Evolutionary conservation across 495 filamentous ascomycete genomes (phyloP).

Genomic region (Talaromyces wortmannii): DNA sequence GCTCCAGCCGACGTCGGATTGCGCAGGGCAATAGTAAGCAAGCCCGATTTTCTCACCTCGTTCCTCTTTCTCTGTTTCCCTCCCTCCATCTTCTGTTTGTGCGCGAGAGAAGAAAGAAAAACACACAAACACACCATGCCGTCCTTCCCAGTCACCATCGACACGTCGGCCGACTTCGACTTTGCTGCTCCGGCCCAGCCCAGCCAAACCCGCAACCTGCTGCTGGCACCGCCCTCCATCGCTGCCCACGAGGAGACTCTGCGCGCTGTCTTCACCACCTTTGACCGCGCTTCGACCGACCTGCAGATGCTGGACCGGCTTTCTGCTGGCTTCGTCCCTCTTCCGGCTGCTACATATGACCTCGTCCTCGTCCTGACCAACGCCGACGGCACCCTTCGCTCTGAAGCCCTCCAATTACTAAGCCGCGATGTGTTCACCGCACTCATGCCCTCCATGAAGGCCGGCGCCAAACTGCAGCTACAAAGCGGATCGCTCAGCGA

Average conservation of each 20-base stretch:
- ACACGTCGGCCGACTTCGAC: constrained; percentile 34
- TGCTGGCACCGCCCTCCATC: constrained; percentile 69
- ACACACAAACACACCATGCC: constrained; percentile 9
- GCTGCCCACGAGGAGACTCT: constrained; percentile 60
- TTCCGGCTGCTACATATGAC: constrained; percentile 75
- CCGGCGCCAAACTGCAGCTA: constrained; percentile 59
- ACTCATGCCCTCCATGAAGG: constrained; percentile 61
- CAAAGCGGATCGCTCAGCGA: constrained; percentile 58
- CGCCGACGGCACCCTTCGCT: constrained; percentile 50
- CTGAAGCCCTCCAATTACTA: constrained; percentile 56
- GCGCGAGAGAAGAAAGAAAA: neutral
- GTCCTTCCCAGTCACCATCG: constrained; percentile 32
- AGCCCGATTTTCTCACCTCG: neutral
- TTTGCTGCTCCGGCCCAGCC: constrained; percentile 18
- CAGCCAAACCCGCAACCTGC: constrained; percentile 46
- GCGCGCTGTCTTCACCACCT: constrained; percentile 47
- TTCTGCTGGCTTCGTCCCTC: constrained; percentile 69
- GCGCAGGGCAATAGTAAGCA: neutral
- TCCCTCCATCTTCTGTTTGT: neutral
- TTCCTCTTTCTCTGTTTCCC: neutral
- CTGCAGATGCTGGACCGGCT: constrained; percentile 98
- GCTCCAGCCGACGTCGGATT: neutral
- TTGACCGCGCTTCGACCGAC: constrained; percentile 70
- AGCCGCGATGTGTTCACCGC: constrained; percentile 60
- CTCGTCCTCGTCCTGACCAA: constrained; percentile 78